Base-by-base conservation (phyloP, 192 early-diverging fungal genomes). In the Globomyces pollinis-pini region DNA sequence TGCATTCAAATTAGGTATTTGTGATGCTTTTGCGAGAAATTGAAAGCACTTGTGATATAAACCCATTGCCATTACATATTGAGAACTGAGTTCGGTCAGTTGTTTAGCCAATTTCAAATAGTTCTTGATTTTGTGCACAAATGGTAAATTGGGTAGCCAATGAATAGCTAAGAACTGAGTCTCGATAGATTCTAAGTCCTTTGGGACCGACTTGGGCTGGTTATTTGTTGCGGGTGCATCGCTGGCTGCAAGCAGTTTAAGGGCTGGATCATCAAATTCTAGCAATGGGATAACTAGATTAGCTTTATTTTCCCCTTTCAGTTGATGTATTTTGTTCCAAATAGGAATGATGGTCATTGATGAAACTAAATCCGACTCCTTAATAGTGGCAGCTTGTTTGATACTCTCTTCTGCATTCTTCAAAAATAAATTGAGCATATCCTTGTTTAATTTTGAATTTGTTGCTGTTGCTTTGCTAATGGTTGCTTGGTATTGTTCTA, bases 331-430 rank as follows among this genome's bases (percentile, higher is more conserved):
- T 47, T 26, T 47, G 23, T 47, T 47, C 44, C 44, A 47, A 15
- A 47, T 26, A 12, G 44, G 44, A 7, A 47, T 47, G 1, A 47
- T 12, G 15, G 28, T 47, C 5, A 47, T 11, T 15, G 28, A 47
- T 5, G 44, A 12, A 8, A 20, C 8, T 26, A 47, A 28, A 47
- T 47, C 44, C 0, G 44, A 3, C 5, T 20, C 8, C 12, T 47
- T 47, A 26, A 20, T 47, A 0, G 44, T 47, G 0, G 44, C 44
- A 5, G 44, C 44, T 2, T 28, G 7, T 26, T 47, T 47, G 3
- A 47, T 7, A n/a, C 44, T 28, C 28, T 47, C 44, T 47, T 47
- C 44, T 3, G 44, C 44, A 47, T 47, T 47, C n/a, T 47, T 47
- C 21, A 47, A 15, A 26, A 26, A 26, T 3, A 26, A 47, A 26